Percentiles rank a stretch among this genome's conserved stretches.
These are phyloP conservation scores for Diplodia corticola DNA, from an alignment of 2,329 filamentous ascomycete genomes.

Conservation along the genomic window DNA sequence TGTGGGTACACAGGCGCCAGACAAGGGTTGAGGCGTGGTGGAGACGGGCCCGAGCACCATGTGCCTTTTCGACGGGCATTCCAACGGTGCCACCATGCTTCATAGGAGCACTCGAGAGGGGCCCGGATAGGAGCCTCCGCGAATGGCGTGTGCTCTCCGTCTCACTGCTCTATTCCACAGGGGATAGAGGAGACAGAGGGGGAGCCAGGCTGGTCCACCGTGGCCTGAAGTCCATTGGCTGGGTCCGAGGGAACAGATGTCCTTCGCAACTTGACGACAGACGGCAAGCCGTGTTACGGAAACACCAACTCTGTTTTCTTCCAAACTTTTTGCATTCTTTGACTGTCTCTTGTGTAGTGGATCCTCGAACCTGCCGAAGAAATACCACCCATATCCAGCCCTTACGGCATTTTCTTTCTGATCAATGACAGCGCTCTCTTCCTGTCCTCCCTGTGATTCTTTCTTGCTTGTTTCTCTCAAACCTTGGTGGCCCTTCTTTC, in stretches of 20 bases:
- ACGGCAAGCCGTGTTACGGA: not conserved
- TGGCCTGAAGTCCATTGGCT: not conserved
- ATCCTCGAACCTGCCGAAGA: slow-evolving; percentile 6
- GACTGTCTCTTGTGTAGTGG: not conserved
- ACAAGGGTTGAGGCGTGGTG: not conserved
- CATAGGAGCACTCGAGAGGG: not conserved
- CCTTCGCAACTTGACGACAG: not conserved
- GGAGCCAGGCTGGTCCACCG: too few species aligned
- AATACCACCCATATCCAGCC: not conserved
- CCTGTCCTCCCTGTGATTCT: not conserved
- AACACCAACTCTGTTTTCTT: not conserved
- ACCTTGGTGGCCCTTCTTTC: not conserved
- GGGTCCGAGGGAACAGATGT: not conserved
- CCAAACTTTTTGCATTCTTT: not conserved
- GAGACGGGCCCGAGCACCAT: slow-evolving; percentile 7
- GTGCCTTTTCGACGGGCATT: not conserved
- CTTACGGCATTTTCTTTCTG: not conserved
- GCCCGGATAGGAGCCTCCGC: not conserved
- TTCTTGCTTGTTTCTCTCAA: not conserved
- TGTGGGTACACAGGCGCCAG: not conserved
- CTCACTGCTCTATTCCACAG: not conserved
- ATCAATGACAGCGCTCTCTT: not conserved
- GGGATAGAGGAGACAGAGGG: not conserved
- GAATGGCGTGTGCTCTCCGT: not conserved
- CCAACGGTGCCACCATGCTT: not conserved